Base-by-base conservation (phyloP, 2,329 filamentous ascomycete genomes). In the Neopestalotiopsis sp. region DNA sequence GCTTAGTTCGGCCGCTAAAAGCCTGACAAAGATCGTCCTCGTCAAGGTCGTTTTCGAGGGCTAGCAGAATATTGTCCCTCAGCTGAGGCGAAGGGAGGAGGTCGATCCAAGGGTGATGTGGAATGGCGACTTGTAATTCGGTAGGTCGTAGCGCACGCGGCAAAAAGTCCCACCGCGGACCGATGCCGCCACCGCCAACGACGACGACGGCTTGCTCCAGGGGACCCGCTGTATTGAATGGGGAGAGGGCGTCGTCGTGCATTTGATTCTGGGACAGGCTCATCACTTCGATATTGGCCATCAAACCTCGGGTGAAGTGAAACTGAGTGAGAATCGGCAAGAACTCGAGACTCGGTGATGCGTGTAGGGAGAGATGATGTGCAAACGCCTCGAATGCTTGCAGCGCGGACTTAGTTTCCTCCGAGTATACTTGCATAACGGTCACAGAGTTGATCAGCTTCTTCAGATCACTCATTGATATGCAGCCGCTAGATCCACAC, bases 51-150 rank as follows among this genome's bases (percentile, higher is more conserved):
- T 67, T 57, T 1, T 57, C 3, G 14, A 71, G 63, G 61, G 14
- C 17, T 9, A 62, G 66, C 1, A 81, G 65, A 4, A 81, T 62
- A 63, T 79, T 81, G n/a, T 81, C 76, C 4, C 80, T 72, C 69
- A 81, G 74, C 17, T 62, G 67, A 3, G 80, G 75, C 10, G 80
- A 73, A 1, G 80, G 80, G 32, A 82, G 72, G 0, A 81, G 70
- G 71, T 81, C 80, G 6, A 81, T 67, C 77, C 80, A 82, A 2
- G 78, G 78, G 56, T 80, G 78, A 57, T 82, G 80, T 1, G 69
- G 65, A 1, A 74, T 69, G 1, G 71, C 62, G 34, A 72, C 69
- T 67, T 81, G 79, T n/a, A 78, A 69, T 1, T 68, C 67, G 5
- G 78, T 81, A 1, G 79, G 78, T 4, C 68, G 71, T 4, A 80